These are phyloP conservation scores for Alloascoidea hylecoeti DNA, from an alignment of 805 yeast species.

Conservation along the genomic window DNA sequence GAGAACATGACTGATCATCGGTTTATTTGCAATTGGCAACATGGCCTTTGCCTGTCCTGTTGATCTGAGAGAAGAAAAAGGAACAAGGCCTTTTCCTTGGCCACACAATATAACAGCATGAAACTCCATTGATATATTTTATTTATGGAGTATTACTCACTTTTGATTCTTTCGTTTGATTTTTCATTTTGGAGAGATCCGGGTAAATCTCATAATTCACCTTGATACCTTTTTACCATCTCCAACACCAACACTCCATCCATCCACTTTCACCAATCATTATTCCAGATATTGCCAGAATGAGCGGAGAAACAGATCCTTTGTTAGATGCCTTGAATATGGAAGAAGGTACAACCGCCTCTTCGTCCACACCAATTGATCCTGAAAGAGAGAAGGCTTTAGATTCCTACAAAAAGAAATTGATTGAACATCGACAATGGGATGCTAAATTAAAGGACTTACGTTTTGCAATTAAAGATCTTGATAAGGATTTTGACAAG, in stretches of 20 bases:
- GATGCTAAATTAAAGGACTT: constrained; percentile 81
- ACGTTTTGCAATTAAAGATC: constrained; percentile 67
- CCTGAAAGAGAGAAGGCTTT: constrained; percentile 71
- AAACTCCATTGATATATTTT: constrained; percentile 53
- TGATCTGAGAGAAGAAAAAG: constrained; percentile 48
- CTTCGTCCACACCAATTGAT: constrained; percentile 28
- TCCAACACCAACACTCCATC: constrained; percentile 5
- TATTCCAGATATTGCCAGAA: too few relatives aligned
- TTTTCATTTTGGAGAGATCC: too few relatives aligned
- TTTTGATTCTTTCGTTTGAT: too few relatives aligned
- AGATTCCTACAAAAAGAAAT: constrained; percentile 64
- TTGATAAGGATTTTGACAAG: constrained; percentile 75
- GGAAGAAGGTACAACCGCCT: constrained; percentile 12
- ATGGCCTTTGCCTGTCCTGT: constrained; percentile 73
- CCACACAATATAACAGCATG: constrained; percentile 91
- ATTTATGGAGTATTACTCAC: too few relatives aligned
- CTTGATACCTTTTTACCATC: too few relatives aligned
- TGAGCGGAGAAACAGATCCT: background rate
- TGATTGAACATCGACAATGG: constrained; percentile 89
- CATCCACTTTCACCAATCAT: constrained; percentile 7
- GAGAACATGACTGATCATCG: constrained; percentile 75
- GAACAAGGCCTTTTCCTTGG: constrained; percentile 56
- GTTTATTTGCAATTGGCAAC: constrained; percentile 79
- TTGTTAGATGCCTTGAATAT: background rate
- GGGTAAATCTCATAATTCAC: too few relatives aligned